Evolutionary conservation across 352 stramenopile species (phyloP), one percentile per base, ranked within the genome.

Genomic region (Plasmopara viticola): DNA sequence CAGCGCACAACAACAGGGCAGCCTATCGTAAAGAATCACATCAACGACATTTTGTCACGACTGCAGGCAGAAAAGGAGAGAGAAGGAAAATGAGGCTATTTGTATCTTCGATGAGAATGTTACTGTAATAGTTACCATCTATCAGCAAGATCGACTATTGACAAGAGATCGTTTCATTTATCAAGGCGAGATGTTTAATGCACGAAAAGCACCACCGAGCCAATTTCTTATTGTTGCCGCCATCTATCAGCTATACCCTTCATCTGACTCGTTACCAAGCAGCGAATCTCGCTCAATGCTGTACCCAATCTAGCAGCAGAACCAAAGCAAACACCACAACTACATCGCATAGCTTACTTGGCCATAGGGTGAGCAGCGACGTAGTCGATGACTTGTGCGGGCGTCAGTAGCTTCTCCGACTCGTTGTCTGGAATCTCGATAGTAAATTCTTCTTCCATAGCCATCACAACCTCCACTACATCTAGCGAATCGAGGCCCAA

Each of bases 391-490:
- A 98, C 97, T 72, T 99, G 95, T 25, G 74, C 78, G 45, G 98
- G 83, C 64, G 92, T 98, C 15, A 87, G 72, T 68, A 99, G 98
- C 79, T 98, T 99, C 74, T 99, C 97, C 44, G 97, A 96, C 77
- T 99, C 96, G 56, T 95, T 96, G 87, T 99, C 97, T 44, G 97
- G 97, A 78, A 99, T 99, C 77, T 99, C 97, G 72, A 99, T 98
- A 51, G 92, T 96, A 81, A 99, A 99, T 78, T 99, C 97, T 71
- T 99, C 97, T 77, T 99, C 97, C 73, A 99, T 98, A 40, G 97
- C 96, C 97, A 99, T 99, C 47, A 99, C 94, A 56, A 97, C 82
- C 68, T 95, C 84, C 14, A 95, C 85, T 42, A 91, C 82, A 79
- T 99, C 97, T 50, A 99, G 87, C 54, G 96, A 99, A 78, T 99